Evolutionary conservation across 2,329 filamentous ascomycete species (phyloP), one percentile per base, ranked within the genome.

Genomic region (Camptophora hylomeconis): DNA sequence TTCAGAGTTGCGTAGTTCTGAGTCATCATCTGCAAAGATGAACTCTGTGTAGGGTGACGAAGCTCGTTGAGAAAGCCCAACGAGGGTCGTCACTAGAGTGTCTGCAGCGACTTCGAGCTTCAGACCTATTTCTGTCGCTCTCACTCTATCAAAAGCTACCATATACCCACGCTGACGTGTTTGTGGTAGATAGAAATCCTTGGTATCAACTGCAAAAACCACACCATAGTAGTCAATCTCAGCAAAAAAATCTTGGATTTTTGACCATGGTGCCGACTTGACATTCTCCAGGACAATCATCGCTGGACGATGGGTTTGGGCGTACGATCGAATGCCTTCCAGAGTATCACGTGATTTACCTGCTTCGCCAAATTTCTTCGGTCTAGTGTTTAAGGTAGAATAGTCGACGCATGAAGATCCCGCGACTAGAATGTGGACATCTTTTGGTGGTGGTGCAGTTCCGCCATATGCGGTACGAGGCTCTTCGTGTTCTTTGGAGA

Each of bases 371-470:
- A 75, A 48, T 0, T 51, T 50, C 33, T 71, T 72, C 10, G 56
- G 56, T 4, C 58, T 49, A 27, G 57, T 67, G 47, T 84, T 87
- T 17, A 84, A 50, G 0, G 39, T 45, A 0, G 80, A 86, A 39
- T 78, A 80, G 42, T 86, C 80, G 2, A 81, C 76, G 40, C 80
- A 89, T 0, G 77, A 75, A 22, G 76, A 80, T 0, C 80, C 80
- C 5, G 75, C 75, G 24, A 86, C 57, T 2, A 87, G 54, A 1
- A 87, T 47, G 38, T 86, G 75, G 2, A 72, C 51, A 7, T 65
- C 45, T 0, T 49, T 50, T 0, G 77, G 77, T 1, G 83, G 67
- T 1, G 50, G 29, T 4, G 60, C 60, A 26, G 63, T 53, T 5
- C 66, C 64, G 3, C 80, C 80, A 45, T 76, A 76, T 1, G 75